phyloP scores from a whole-genome alignment of 768 basidiomycete species.

The Lyophyllum decastes region DNA sequence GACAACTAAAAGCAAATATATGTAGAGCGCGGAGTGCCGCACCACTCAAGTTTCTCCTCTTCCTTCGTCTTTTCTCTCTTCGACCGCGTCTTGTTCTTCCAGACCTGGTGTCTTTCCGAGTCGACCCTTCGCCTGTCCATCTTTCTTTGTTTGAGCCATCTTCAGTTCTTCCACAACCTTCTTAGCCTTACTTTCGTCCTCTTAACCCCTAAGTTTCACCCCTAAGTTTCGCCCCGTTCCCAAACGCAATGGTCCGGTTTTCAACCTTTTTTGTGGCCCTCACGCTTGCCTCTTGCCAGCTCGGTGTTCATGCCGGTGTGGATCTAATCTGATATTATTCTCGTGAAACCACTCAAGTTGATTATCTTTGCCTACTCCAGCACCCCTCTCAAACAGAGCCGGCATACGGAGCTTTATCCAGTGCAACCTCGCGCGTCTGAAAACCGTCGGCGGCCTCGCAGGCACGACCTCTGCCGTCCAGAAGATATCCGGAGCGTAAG shows the following conservation, averaged over 20 bases:
- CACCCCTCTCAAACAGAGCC: background rate
- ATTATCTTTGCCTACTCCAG: too few relatives aligned
- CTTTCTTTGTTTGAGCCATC: background rate
- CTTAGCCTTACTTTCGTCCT: background rate
- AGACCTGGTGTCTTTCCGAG: conserved; percentile 8
- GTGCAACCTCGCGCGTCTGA: conserved; percentile 26
- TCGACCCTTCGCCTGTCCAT: background rate
- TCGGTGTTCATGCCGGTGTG: background rate
- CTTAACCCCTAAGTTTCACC: too few relatives aligned
- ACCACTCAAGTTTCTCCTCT: background rate
- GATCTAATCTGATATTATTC: background rate
- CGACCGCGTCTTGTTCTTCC: background rate
- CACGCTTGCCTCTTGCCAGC: background rate
- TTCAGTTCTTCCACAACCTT: background rate
- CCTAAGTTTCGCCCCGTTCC: too few relatives aligned
- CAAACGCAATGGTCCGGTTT: background rate
- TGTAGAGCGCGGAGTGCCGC: background rate
- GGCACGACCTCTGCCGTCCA: conserved; percentile 21
- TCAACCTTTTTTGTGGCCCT: background rate
- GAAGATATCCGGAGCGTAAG: conserved; percentile 19
- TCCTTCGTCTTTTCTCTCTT: background rate
- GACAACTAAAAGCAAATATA: background rate
- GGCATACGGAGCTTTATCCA: conserved; percentile 2
- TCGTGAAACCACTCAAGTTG: background rate
- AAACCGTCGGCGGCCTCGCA: conserved; percentile 24